Percentiles rank a stretch among this genome's conserved stretches.
These are phyloP conservation scores for Pichia sp. DNA, from an alignment of 1,139 yeast species.

Conservation along the genomic window DNA sequence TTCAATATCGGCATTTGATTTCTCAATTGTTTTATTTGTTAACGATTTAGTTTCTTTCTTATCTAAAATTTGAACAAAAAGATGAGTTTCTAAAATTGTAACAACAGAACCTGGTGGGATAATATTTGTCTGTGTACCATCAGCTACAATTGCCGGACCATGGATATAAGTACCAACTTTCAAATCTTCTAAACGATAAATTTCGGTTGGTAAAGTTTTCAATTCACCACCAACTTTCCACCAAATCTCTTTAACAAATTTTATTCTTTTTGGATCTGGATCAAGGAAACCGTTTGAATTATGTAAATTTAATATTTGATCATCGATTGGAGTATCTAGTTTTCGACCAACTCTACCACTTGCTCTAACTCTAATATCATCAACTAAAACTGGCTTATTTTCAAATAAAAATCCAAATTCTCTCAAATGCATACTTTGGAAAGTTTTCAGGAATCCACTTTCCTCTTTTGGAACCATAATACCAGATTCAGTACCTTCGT, in stretches of 20 bases:
- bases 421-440: conserved; percentile 40
- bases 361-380: conserved; percentile 72
- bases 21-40: neutral
- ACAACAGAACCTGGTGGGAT: conserved; percentile 71
- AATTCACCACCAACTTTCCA: conserved; percentile 18
- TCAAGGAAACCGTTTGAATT: conserved; percentile 9
- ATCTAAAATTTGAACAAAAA: conserved; percentile 17
- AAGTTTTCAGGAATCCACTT: conserved; percentile 20
- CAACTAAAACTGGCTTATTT: conserved; percentile 55
- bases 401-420: conserved; percentile 68
- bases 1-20: neutral
- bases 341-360: conserved; percentile 39
- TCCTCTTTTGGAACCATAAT: conserved; percentile 48
- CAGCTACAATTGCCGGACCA: conserved; percentile 84
- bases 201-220: conserved; percentile 17
- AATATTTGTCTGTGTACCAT: conserved; percentile 79
- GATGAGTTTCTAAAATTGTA: conserved; percentile 49
- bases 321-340: conserved; percentile 21
- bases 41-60: neutral
- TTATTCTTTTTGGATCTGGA: conserved; percentile 16
- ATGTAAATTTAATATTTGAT: conserved; percentile 20
- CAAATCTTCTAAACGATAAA: conserved; percentile 30
- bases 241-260: conserved; percentile 19
- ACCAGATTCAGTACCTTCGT: conserved; percentile 82
- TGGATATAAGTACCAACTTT: conserved; percentile 43